Evolutionary conservation across 371 early-diverging fungal species (phyloP).

Genomic region (Zychaea mexicana): DNA sequence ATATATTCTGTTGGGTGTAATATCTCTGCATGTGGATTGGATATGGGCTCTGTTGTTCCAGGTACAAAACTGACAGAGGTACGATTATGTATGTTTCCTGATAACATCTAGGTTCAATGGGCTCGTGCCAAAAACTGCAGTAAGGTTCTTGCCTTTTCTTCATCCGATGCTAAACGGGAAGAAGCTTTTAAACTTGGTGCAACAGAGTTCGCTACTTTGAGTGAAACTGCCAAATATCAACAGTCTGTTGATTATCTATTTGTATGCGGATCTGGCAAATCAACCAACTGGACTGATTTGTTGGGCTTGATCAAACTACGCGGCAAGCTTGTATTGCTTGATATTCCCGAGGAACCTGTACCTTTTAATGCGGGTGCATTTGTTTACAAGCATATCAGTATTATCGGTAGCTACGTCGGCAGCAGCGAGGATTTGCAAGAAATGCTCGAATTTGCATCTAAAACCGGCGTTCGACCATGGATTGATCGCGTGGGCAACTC

Average conservation of each 20-base stretch:
- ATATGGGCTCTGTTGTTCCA: too few relatives aligned
- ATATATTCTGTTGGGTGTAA: too few relatives aligned
- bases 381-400: constrained; percentile 46
- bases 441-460: constrained; percentile 73
- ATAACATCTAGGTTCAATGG: constrained; percentile 57
- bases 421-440: constrained; percentile 54
- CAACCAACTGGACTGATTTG: constrained; percentile 54
- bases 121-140: constrained; percentile 59
- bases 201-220: constrained; percentile 31
- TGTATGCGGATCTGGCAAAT: constrained; percentile 55
- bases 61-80: neutral
- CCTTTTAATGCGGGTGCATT: constrained; percentile 43
- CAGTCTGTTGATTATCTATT: constrained; percentile 54
- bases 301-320: constrained; percentile 51
- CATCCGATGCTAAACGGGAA: constrained; percentile 62
- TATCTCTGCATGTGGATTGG: neutral
- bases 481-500: constrained; percentile 60
- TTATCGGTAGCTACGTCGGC: constrained; percentile 78
- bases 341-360: constrained; percentile 64
- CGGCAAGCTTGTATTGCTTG: constrained; percentile 68
- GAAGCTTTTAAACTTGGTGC: constrained; percentile 78
- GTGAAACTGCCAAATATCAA: constrained; percentile 9
- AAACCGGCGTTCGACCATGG: constrained; percentile 68
- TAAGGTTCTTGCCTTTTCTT: constrained; percentile 73
- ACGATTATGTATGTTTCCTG: too few relatives aligned